Percentiles rank a stretch among this genome's conserved stretches.
Conservation (phyloP, 495 filamentous ascomycete genomes). For the Aspergillus sclerotioniger region DNA sequence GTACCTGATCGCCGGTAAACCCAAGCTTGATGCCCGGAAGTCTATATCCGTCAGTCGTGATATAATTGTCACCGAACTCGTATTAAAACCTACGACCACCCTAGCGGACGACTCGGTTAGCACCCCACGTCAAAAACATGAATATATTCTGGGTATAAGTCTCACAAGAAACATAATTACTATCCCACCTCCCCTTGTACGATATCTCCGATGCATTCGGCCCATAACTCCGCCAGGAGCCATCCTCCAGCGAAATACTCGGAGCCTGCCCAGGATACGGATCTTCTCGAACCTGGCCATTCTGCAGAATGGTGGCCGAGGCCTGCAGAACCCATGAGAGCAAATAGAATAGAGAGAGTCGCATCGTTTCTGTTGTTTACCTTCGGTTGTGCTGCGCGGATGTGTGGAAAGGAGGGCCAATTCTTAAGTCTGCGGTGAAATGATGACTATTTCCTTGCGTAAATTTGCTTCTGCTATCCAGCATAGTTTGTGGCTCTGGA, state of each 20-base stretch:
- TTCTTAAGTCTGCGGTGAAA: not conserved
- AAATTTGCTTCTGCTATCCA: not conserved
- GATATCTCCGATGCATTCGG: slow-evolving; percentile 59
- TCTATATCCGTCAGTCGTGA: slow-evolving; percentile 21
- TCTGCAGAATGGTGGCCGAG: slow-evolving; percentile 57
- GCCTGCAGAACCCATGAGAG: slow-evolving; percentile 21
- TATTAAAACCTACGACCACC: slow-evolving; percentile 39
- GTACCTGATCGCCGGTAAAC: slow-evolving; percentile 60
- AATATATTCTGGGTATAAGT: slow-evolving; percentile 23
- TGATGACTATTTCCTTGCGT: not conserved
- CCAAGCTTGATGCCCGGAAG: slow-evolving; percentile 63
- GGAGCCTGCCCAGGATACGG: slow-evolving; percentile 34
- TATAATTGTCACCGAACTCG: not conserved
- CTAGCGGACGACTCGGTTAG: slow-evolving; percentile 17
- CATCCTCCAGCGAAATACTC: slow-evolving; percentile 26
- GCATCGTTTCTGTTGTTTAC: slow-evolving; percentile 3
- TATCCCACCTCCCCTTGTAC: slow-evolving; percentile 71
- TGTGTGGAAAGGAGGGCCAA: not conserved
- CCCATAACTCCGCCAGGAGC: slow-evolving; percentile 50
- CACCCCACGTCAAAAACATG: not conserved
- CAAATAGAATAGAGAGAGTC: not conserved
- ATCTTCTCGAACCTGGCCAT: slow-evolving; percentile 53
- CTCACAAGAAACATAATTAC: slow-evolving; percentile 64
- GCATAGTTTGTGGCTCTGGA: not conserved
- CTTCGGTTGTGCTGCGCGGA: not conserved